Percentiles rank a stretch among this genome's conserved stretches.
Conservation (phyloP, 257 asterid genomes). For the Nemophila menziesii region DNA sequence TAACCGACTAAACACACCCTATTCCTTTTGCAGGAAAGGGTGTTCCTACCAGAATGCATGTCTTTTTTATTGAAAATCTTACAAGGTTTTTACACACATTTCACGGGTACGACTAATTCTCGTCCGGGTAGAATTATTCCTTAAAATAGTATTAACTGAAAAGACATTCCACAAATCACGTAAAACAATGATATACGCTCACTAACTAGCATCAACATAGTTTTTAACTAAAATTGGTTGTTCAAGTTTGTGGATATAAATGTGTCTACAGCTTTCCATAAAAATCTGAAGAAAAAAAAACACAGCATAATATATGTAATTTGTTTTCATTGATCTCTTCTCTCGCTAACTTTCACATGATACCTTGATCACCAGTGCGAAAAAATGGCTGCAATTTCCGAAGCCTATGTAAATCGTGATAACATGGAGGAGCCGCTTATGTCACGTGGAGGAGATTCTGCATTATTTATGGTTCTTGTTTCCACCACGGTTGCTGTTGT, state of each 20-base stretch:
- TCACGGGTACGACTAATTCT: too few relatives aligned
- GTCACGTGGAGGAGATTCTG: not conserved
- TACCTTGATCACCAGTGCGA: not conserved
- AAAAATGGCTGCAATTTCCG: conserved; percentile 6
- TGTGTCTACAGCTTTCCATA: too few relatives aligned
- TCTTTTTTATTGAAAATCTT: too few relatives aligned
- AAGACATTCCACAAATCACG: not conserved
- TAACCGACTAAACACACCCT: too few relatives aligned
- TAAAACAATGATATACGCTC: too few relatives aligned
- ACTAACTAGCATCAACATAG: not conserved
- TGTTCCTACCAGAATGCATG: too few relatives aligned
- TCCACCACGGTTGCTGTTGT: conserved; percentile 17
- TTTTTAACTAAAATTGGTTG: not conserved
- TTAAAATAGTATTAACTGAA: too few relatives aligned
- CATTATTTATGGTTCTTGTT: conserved; percentile 12
- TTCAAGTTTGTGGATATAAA: too few relatives aligned
- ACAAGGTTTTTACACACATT: too few relatives aligned
- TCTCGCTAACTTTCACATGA: not conserved
- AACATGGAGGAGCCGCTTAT: conserved; percentile 1
- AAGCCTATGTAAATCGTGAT: not conserved
- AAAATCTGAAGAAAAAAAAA: not conserved
- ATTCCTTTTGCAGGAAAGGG: too few relatives aligned
- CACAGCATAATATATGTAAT: not conserved
- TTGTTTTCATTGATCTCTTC: too few relatives aligned
- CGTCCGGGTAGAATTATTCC: too few relatives aligned